These are phyloP conservation scores for Acanthamoeba triangularis DNA, from an alignment of 208 protist genomes.

Conservation along the genomic window DNA sequence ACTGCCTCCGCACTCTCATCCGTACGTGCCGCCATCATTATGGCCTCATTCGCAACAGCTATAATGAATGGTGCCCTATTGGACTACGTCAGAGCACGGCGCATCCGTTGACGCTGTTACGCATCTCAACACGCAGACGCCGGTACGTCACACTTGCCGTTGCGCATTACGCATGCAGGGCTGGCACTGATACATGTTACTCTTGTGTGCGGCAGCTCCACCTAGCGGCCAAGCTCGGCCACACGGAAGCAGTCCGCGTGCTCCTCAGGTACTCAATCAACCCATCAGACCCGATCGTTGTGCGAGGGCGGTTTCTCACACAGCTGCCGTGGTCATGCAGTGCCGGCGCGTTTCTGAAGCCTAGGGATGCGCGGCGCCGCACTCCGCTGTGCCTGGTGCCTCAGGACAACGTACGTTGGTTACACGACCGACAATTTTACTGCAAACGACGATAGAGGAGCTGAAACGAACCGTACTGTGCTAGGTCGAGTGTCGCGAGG, in stretches of 20 bases:
- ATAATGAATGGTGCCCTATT: background rate
- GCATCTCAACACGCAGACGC: background rate
- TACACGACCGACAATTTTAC: no score
- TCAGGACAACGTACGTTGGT: background rate
- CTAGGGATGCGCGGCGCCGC: background rate
- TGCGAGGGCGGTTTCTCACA: background rate
- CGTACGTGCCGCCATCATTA: background rate
- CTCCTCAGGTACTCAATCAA: background rate
- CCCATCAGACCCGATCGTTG: background rate
- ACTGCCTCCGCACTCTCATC: background rate
- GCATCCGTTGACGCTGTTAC: background rate
- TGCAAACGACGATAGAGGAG: background rate
- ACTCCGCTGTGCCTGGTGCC: background rate
- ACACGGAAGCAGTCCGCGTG: background rate
- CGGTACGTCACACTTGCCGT: background rate
- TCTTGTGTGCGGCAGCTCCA: background rate
- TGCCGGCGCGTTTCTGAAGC: background rate
- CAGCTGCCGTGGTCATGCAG: background rate
- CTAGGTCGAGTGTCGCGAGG: background rate
- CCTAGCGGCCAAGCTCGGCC: conserved; percentile 17
- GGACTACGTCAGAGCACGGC: background rate
- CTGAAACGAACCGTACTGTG: background rate
- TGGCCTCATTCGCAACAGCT: background rate
- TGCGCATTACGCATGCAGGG: background rate
- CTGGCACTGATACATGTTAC: background rate